A percentile compares a stretch with the other conserved stretches of the same genome.
phyloP scores from a whole-genome alignment of 441 rosid genomes.

The Erysimum cheiri region DNA sequence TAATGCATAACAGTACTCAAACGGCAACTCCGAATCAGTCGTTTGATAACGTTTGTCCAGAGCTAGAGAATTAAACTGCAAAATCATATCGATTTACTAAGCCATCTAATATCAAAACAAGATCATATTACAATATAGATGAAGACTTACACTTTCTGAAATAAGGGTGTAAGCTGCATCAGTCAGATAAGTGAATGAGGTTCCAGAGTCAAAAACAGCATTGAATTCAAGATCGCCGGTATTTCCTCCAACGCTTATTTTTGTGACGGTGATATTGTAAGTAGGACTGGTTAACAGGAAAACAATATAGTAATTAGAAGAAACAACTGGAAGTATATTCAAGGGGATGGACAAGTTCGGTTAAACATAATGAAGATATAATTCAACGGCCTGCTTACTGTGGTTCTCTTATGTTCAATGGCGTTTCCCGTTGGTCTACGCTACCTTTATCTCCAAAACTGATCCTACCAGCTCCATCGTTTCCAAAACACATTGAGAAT shows the following conservation, averaged over 20 bases:
- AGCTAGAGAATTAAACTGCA: constrained; percentile 71
- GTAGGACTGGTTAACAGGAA: constrained; percentile 59
- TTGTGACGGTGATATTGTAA: constrained; percentile 80
- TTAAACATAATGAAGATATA: constrained; percentile 2
- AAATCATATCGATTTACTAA: constrained; percentile 6
- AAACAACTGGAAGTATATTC: too few relatives aligned
- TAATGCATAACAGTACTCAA: constrained; percentile 77
- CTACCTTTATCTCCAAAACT: constrained; percentile 91
- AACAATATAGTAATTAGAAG: constrained; percentile 33
- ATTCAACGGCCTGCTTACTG: constrained; percentile 56
- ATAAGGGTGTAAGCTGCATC: constrained; percentile 75
- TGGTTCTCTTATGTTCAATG: constrained; percentile 62
- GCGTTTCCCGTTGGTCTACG: constrained; percentile 76
- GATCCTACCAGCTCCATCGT: constrained; percentile 80
- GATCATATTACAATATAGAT: constrained; percentile 17
- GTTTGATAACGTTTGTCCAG: constrained; percentile 55
- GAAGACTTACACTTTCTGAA: constrained; percentile 63
- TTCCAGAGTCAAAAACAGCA: constrained; percentile 93
- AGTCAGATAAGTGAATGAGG: constrained; percentile 85
- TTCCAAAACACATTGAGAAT: constrained; percentile 93
- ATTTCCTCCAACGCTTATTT: constrained; percentile 60
- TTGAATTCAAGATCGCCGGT: constrained; percentile 56
- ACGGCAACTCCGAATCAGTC: constrained; percentile 54
- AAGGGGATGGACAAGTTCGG: neutral
- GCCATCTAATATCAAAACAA: constrained; percentile 19